Evolutionary conservation across 768 basidiomycete genomes (phyloP).

Genomic region (Lanmaoa pseudosensibilis): DNA sequence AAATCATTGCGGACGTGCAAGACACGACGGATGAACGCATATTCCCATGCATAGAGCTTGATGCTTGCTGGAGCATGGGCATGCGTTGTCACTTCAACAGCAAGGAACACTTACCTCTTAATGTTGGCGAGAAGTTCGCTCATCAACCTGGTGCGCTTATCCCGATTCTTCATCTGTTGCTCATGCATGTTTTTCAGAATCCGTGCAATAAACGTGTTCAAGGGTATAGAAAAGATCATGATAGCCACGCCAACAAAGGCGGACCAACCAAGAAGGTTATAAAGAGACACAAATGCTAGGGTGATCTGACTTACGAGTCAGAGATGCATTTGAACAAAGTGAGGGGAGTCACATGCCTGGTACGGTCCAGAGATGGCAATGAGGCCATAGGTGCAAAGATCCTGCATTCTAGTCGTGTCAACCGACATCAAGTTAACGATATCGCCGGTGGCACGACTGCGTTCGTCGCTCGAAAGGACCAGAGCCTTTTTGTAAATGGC

Average conservation of each 20-base stretch:
- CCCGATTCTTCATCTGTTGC: constrained; percentile 91
- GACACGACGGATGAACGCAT: constrained; percentile 79
- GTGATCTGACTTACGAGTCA: constrained; percentile 51
- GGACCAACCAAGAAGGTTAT: constrained; percentile 87
- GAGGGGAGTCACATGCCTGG: constrained; percentile 49
- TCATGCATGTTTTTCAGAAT: constrained; percentile 76
- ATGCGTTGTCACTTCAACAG: neutral
- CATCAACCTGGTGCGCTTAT: constrained; percentile 83
- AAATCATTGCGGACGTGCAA: constrained; percentile 78
- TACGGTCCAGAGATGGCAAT: constrained; percentile 85
- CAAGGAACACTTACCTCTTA: constrained; percentile 51
- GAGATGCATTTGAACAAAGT: neutral
- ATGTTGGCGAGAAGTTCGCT: constrained; percentile 93
- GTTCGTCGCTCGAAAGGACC: constrained; percentile 82
- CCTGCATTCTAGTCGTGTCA: constrained; percentile 75
- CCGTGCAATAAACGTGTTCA: constrained; percentile 72
- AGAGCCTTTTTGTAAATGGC: constrained; percentile 86
- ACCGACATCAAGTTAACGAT: constrained; percentile 95
- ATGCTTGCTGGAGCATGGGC: constrained; percentile 50
- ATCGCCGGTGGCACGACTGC: constrained; percentile 80
- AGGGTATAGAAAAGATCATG: constrained; percentile 80
- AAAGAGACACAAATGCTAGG: constrained; percentile 87
- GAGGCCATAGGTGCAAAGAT: constrained; percentile 79
- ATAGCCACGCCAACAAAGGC: constrained; percentile 87
- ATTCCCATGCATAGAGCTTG: constrained; percentile 94